Percentiles rank a stretch among this genome's conserved stretches.
Evolutionary conservation across 306 rosid genomes (phyloP).

Genomic region (Cicer pinnatifidum): DNA sequence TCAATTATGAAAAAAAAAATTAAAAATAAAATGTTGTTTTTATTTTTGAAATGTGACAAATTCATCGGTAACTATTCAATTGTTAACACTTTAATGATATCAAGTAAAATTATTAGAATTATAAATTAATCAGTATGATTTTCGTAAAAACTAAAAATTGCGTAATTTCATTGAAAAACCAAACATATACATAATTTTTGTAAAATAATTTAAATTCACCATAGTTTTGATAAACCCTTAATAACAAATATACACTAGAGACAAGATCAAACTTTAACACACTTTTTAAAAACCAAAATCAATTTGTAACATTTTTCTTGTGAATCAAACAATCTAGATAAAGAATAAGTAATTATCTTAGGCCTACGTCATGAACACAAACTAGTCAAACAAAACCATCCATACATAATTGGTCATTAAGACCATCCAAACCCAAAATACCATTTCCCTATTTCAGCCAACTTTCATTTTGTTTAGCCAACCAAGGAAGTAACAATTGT

Average conservation of each 20-base stretch:
- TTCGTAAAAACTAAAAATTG: no score
- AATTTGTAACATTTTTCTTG: not conserved
- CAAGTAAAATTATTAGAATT: no score
- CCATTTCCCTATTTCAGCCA: conserved; percentile 18
- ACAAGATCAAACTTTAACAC: not conserved
- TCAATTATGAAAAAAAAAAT: no score
- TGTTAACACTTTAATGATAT: no score
- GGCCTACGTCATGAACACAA: conserved; percentile 21
- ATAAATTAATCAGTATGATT: no score
- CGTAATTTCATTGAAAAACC: no score
- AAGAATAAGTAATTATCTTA: not conserved
- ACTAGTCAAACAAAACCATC: conserved; percentile 45
- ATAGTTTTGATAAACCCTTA: no score
- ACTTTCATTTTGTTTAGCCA: conserved; percentile 24
- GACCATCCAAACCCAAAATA: conserved; percentile 38
- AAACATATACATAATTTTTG: no score
- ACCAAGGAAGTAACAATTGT: conserved; percentile 34
- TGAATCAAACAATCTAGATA: conserved; percentile 10
- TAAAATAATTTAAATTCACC: no score
- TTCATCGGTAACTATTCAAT: no score
- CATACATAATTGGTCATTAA: conserved; percentile 31
- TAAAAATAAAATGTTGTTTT: no score
- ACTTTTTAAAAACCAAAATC: not conserved
- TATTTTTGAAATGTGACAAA: no score
- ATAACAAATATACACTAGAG: not conserved